These are phyloP conservation scores for Waltergamsia citrina DNA, from an alignment of 2,329 filamentous ascomycete species.

Conservation along the genomic window DNA sequence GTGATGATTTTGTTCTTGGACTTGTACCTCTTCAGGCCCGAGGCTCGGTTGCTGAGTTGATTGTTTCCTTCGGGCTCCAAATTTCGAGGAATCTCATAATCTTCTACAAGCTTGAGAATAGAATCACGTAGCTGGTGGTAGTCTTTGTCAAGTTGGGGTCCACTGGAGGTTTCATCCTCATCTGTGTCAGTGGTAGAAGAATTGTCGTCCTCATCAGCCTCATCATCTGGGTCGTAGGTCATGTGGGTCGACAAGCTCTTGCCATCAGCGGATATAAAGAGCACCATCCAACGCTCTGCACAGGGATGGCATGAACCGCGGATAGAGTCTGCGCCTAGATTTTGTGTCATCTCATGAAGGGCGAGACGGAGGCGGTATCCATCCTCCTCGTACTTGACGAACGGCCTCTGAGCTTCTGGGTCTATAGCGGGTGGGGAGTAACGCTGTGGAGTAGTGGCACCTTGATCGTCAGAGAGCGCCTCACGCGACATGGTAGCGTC, in stretches of 20 bases:
- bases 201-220: slow-evolving; percentile 55
- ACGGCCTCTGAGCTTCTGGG: slow-evolving; percentile 28
- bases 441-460: slow-evolving; percentile 38
- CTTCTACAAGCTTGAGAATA: slow-evolving; percentile 70
- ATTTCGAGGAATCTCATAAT: slow-evolving; percentile 69
- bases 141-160: slow-evolving; percentile 62
- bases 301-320: slow-evolving; percentile 68
- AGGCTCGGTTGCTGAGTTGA: slow-evolving; percentile 63
- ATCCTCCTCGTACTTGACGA: slow-evolving; percentile 51
- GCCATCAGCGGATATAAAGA: slow-evolving; percentile 70
- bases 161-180: slow-evolving; percentile 50
- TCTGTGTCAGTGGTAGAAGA: slow-evolving; percentile 52
- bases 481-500: slow-evolving; percentile 59
- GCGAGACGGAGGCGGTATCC: slow-evolving; percentile 57
- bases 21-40: slow-evolving; percentile 47
- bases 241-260: slow-evolving; percentile 60
- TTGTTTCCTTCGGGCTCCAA: slow-evolving; percentile 50
- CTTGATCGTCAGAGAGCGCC: slow-evolving; percentile 48
- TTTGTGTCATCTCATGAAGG: slow-evolving; percentile 61
- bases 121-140: slow-evolving; percentile 75
- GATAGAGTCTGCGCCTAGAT: slow-evolving; percentile 52
- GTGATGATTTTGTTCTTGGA: slow-evolving; percentile 50
- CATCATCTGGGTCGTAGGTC: slow-evolving; percentile 59
- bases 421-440: slow-evolving; percentile 44
- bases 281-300: slow-evolving; percentile 71